Percentiles rank a stretch among this genome's conserved stretches.
Conservation (phyloP, 768 basidiomycete genomes). For the Pleurotus citrinopileatus region DNA sequence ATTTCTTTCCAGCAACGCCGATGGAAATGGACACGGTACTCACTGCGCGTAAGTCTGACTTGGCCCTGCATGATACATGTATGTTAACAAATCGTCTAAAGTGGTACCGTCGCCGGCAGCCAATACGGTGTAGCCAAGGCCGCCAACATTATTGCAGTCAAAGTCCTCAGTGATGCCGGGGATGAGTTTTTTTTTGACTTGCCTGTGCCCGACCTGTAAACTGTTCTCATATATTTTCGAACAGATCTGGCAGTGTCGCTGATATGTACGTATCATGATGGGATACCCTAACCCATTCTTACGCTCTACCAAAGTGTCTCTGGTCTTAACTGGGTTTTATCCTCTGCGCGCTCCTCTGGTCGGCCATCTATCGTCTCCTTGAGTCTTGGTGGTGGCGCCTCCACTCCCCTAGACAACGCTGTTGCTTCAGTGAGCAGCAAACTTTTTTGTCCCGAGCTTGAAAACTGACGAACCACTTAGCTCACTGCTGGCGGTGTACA, state of each 20-base stretch:
- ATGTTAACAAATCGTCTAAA: constrained; percentile 5
- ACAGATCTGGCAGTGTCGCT: constrained; percentile 14
- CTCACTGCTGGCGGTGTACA: constrained; percentile 27
- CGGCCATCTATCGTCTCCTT: constrained; percentile 32
- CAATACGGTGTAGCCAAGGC: constrained; percentile 32
- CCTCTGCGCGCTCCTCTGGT: constrained; percentile 15
- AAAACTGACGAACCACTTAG: constrained; percentile 12
- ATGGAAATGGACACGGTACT: constrained; percentile 45
- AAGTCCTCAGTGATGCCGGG: constrained; percentile 36
- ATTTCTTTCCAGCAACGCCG: constrained; percentile 16
- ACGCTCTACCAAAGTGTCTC: constrained; percentile 20
- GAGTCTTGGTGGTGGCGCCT: constrained; percentile 31
- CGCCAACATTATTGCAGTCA: constrained; percentile 36
- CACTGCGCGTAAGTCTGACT: constrained; percentile 28
- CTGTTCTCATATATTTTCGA: no score
- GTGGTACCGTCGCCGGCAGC: constrained; percentile 32
- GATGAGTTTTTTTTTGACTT: constrained; percentile 11
- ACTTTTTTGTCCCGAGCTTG: no score
- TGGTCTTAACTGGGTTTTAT: constrained; percentile 30
- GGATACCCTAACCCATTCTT: neutral
- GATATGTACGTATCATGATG: constrained; percentile 20
- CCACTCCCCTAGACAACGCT: constrained; percentile 28
- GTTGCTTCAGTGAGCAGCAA: constrained; percentile 21
- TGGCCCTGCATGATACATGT: neutral
- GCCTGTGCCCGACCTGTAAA: neutral